Base-by-base conservation (phyloP, 345 rosid genomes). In the Noccaea bulbosa region DNA sequence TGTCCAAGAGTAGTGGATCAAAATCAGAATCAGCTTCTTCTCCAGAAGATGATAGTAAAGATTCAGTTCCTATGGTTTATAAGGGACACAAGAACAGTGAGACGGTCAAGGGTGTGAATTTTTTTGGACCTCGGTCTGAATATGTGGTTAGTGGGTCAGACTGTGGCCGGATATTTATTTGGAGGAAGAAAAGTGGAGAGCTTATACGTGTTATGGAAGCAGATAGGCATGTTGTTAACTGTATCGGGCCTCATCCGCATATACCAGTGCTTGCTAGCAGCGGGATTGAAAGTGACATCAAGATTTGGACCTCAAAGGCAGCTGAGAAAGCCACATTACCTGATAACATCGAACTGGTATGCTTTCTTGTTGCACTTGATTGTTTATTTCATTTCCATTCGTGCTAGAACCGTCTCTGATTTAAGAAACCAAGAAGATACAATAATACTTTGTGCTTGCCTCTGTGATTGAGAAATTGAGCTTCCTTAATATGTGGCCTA, bases 131-230 rank as follows among this genome's bases (percentile, higher is more conserved):
- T 7, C 61, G 77, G 70, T 86, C 86, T 38, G 96, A 94, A 65
- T 94, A 89, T 79, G 99, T 94, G 77, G 86, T 83, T 69, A 94
- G 97, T 20, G 99, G 99, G 12, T 94, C 99, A 35, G 97, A 94
- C 73, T 94, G 99, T 79, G 99, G 99, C 27, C 81, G 90, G 56
- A 84, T 91, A 65, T 94, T 94, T 78, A 85, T 91, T 32, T 94
- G 99, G 99, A 88, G 77, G 85, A 94, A 86, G 70, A 88, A 82
- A 69, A 82, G 79, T 11, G 96, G 97, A 60, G 81, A 86, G 79
- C 91, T 89, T 41, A 50, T 91, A 52, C 92, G 89, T 72, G 89
- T 85, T 47, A 88, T 94, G 81, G 86, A 84, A 81, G 95, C 83
- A 8, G 97, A 94, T 81, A 84, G 47, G 74, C 62, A 83, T 74